phyloP scores from a whole-genome alignment of 106 monocot species.

The Xerophyta viscosa region DNA sequence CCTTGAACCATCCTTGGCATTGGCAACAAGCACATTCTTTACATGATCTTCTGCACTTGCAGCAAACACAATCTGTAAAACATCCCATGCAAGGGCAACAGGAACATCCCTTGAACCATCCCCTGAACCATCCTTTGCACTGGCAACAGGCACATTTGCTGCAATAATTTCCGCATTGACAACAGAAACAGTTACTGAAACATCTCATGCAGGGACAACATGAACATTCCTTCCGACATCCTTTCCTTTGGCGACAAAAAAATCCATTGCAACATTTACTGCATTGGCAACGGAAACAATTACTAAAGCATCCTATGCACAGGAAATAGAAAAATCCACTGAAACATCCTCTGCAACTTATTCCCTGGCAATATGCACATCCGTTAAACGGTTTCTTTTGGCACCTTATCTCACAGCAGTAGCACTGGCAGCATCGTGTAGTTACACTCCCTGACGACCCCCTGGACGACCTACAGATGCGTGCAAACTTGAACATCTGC shows the following conservation, averaged over 20 bases:
- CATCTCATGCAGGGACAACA: not conserved
- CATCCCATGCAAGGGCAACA: not conserved
- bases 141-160: not conserved
- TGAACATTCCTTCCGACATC: not conserved
- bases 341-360: not conserved
- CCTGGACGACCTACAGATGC: not conserved
- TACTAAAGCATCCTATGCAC: not conserved
- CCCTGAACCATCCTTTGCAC: not conserved
- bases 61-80: not conserved
- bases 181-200: not conserved
- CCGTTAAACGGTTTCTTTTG: not conserved
- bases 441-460: not conserved
- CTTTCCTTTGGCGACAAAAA: no score
- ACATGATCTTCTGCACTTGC: no score
- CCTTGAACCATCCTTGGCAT: no score
- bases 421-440: not conserved
- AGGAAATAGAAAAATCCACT: not conserved
- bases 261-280: not conserved
- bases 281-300: not conserved
- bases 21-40: not conserved
- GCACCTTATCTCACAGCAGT: not conserved
- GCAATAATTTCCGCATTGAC: not conserved
- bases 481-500: constrained; percentile 1
- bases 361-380: not conserved
- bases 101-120: not conserved